Evolutionary conservation across 208 protist genomes (phyloP), one percentile per base, ranked within the genome.

Genomic region (Crithidia bombi): DNA sequence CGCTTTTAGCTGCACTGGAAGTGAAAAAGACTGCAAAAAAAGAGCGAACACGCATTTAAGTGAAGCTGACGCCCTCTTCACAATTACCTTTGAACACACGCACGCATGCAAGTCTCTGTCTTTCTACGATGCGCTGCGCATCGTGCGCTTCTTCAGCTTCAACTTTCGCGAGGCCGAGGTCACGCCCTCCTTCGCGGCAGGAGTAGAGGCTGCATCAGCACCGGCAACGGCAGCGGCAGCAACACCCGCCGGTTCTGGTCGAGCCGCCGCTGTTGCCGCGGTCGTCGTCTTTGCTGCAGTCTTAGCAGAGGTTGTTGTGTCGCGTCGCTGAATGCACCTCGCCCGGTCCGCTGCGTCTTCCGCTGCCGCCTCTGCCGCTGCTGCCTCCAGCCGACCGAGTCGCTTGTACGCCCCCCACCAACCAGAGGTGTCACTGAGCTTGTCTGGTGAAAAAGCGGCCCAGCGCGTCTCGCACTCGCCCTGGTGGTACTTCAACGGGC

Each of bases 341-440:
- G 12, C 25, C 41, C 14, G 47, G 5, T 65, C 67, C n/a, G 41
- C 30, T 1, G 43, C 43, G 4, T 52, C 73, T 38, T 57, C 58
- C 7, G 68, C 44, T 0, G 43, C 43, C 55, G 15, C n/a, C 25
- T 75, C 47, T 26, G 81, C 65, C 19, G 68, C 73, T 43, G 79
- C 80, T 19, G 74, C 72, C 41, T 85, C 69, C 10, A 91, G 63
- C n/a, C 83, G 75, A 7, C 90, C 82, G 32, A 95, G 69, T 6
- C 83, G 87, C 62, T 82, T 66, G 66, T 93, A 95, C 15, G 87
- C 80, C 1, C 44, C 25, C 87, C 90, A 95, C 90, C 90, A 95
- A 38, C 82, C 77, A 9, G 57, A 54, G 0, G 54, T 25, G 4
- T 62, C 25, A 36, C 65, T 49, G 0, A 93, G 19, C 72, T 79